A percentile compares a stretch with the other conserved stretches of the same genome.
Evolutionary conservation across 768 basidiomycete genomes (phyloP).

Genomic region (Amyloporia xantha): DNA sequence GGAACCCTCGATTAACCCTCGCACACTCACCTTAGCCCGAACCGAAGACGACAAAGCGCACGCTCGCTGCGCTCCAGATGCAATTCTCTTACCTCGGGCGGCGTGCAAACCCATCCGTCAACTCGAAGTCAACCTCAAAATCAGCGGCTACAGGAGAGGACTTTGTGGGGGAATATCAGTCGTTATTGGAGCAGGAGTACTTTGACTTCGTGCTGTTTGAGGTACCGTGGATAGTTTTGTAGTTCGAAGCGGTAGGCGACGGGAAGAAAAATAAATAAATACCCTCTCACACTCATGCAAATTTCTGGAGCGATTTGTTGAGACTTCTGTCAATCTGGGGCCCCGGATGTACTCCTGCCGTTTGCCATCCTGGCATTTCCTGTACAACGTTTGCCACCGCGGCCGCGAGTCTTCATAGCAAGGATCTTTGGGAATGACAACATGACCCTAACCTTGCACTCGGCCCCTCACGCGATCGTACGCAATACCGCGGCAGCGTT

Average conservation of each 20-base stretch:
- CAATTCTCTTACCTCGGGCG: slow-evolving; percentile 80
- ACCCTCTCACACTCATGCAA: too few species aligned
- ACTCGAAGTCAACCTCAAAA: slow-evolving; percentile 35
- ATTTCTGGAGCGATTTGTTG: too few species aligned
- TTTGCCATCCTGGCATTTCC: too few species aligned
- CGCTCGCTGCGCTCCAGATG: slow-evolving; percentile 59
- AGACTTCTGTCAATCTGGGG: too few species aligned
- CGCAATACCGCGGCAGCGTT: not conserved
- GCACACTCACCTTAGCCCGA: slow-evolving; percentile 77
- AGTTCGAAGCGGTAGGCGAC: slow-evolving; percentile 22
- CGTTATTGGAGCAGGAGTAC: slow-evolving; percentile 90
- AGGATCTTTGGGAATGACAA: too few species aligned
- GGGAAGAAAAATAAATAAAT: not conserved
- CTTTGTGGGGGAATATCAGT: slow-evolving; percentile 86
- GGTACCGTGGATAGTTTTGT: slow-evolving; percentile 81
- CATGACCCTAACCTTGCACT: slow-evolving; percentile 1
- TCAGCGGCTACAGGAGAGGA: slow-evolving; percentile 46
- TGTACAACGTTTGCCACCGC: too few species aligned
- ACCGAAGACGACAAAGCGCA: slow-evolving; percentile 74
- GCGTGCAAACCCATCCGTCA: slow-evolving; percentile 30
- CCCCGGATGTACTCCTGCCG: too few species aligned
- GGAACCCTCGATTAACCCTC: too few species aligned
- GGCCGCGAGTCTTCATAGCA: too few species aligned
- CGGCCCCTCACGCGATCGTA: not conserved
- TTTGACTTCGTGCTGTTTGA: slow-evolving; percentile 94